Evolutionary conservation across 2,329 filamentous ascomycete genomes (phyloP).

Genomic region (Aspergillus bombycis): DNA sequence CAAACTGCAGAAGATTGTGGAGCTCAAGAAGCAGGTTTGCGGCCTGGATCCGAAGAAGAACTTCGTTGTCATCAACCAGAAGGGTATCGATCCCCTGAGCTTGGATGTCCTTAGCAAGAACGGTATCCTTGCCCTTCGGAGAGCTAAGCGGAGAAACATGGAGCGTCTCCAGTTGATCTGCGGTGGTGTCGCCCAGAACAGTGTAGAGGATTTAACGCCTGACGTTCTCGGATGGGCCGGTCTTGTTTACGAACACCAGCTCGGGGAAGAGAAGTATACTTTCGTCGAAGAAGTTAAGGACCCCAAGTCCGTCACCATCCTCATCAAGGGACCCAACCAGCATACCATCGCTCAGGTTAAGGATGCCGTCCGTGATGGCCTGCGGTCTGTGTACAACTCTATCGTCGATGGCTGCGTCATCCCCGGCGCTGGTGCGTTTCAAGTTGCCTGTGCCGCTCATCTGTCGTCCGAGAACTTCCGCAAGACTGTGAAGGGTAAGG

Average conservation of each 20-base stretch:
- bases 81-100: constrained; percentile 95
- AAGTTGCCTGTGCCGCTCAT: constrained; percentile 87
- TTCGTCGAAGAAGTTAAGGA: constrained; percentile 99
- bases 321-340: constrained; percentile 97
- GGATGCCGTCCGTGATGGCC: constrained; percentile 91
- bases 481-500: constrained; percentile 95
- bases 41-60: constrained; percentile 90
- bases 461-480: constrained; percentile 83
- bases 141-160: constrained; percentile 99
- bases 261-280: constrained; percentile 98
- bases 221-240: constrained; percentile 95
- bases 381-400: constrained; percentile 98
- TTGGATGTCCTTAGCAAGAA: constrained; percentile 98
- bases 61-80: constrained; percentile 98
- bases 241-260: constrained; percentile 92
- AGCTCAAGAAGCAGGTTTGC: constrained; percentile 96
- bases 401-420: constrained; percentile 98
- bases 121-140: constrained; percentile 88
- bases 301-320: constrained; percentile 92
- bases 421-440: constrained; percentile 92
- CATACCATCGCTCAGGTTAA: constrained; percentile 97
- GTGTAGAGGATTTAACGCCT: constrained; percentile 86
- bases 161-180: constrained; percentile 94
- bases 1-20: constrained; percentile 96
- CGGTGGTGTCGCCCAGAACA: constrained; percentile 90